Evolutionary conservation across 495 filamentous ascomycete genomes (phyloP).

Genomic region (Annulohypoxylon bovei): DNA sequence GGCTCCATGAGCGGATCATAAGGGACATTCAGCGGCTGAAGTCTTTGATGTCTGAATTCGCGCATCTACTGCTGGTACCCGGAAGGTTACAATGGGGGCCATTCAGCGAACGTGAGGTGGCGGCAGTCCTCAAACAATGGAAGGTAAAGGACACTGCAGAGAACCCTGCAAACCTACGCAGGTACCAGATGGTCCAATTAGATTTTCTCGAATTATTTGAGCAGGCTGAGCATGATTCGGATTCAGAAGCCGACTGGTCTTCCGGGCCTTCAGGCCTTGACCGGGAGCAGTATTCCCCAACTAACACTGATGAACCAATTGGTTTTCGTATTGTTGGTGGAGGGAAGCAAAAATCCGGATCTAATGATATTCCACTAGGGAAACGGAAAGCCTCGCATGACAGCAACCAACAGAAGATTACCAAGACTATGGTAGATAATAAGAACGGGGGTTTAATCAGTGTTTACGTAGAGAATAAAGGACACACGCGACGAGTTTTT

Average conservation of each 20-base stretch:
- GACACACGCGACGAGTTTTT: background rate
- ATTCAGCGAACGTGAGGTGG: constrained; percentile 28
- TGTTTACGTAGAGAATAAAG: background rate
- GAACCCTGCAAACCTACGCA: constrained; percentile 34
- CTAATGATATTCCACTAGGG: constrained; percentile 22
- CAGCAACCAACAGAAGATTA: constrained; percentile 8
- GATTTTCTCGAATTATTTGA: constrained; percentile 36
- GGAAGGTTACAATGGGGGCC: constrained; percentile 4
- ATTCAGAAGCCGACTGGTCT: background rate
- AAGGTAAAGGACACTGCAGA: constrained; percentile 23
- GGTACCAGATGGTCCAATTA: constrained; percentile 39
- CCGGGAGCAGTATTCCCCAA: background rate
- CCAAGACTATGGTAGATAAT: background rate
- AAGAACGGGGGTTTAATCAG: background rate
- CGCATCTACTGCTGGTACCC: constrained; percentile 24
- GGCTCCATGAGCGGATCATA: constrained; percentile 49
- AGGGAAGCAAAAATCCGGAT: constrained; percentile 10
- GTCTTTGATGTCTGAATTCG: constrained; percentile 26
- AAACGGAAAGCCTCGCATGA: background rate
- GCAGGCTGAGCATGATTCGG: background rate
- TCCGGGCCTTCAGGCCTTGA: background rate
- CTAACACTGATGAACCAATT: background rate
- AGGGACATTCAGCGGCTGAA: constrained; percentile 43
- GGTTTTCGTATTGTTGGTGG: background rate
- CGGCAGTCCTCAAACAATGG: constrained; percentile 45